Base-by-base conservation (phyloP, 768 basidiomycete genomes). In the Tulasnella sp. region DNA sequence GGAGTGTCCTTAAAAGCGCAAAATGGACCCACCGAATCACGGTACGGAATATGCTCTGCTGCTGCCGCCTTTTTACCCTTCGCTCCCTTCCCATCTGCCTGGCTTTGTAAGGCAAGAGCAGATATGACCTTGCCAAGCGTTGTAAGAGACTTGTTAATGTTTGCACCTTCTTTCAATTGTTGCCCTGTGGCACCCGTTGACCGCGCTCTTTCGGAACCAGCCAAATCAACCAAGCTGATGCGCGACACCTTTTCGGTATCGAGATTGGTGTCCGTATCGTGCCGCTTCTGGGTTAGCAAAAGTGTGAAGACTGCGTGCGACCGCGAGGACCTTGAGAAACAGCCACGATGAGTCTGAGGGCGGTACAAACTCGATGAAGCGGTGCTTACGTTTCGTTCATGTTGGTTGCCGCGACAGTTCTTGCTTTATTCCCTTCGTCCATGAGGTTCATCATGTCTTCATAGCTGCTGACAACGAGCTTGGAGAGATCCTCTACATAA, bases 371-470 rank as follows among this genome's bases (percentile, higher is more conserved):
- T 19, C 36, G 18, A 42, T 38, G 18, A 39, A 27, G 27, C n/a
- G 40, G n/a, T 31, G 86, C 91, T 83, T 84, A 94, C 90, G 96
- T 98, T 86, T 98, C 98, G 86, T 99, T 99, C 98, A 99, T 99
- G 86, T 98, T 96, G 31, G 98, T 99, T 36, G 98, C 97, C 31
- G 98, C 98, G 34, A 99, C 97, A 19, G 98, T 99, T 74, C 98
- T 89, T 75, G 98, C 97, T 87, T 99, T 98, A 86, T 98, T 99
- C 52, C 97, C 97, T 85, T 99, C 97, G 87, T 99, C 97, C 97
- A 99, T 99, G 84, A 99, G 92, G 7, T 93, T 95, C 93, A 98
- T 97, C 93, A 99, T 98, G 85, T 98, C 97, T 40, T 94, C 91
- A 84, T 97, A 99, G 85, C 89, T 93, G 84, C 90, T 92, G 71